A percentile compares a stretch with the other conserved stretches of the same genome.
Evolutionary conservation across 192 early-diverging fungal species (phyloP).

Genomic region (Lunasporangiospora selenospora): DNA sequence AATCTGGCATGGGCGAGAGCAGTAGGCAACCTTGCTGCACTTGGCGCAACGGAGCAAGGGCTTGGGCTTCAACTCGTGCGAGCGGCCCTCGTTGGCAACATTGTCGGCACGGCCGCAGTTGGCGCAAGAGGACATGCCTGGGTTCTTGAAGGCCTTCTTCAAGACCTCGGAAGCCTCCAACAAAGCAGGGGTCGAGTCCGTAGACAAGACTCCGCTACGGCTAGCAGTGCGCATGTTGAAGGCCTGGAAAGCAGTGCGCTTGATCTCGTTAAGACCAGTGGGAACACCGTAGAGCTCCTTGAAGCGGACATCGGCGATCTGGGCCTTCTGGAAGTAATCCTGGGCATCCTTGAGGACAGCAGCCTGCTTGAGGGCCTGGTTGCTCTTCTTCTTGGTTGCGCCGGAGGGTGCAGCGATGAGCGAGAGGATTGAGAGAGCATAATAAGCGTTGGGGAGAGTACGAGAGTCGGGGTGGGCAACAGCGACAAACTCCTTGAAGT

Average conservation of each 20-base stretch:
- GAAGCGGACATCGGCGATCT: constrained; percentile 60
- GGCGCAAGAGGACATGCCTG: constrained; percentile 52
- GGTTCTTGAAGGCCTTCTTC: constrained; percentile 50
- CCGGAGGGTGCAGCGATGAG: constrained; percentile 35
- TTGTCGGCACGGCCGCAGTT: constrained; percentile 53
- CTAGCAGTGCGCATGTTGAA: constrained; percentile 44
- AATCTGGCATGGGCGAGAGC: constrained; percentile 65
- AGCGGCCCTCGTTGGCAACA: constrained; percentile 42
- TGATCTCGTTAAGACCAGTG: constrained; percentile 58
- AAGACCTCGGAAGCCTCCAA: constrained; percentile 33
- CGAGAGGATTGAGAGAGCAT: constrained; percentile 54
- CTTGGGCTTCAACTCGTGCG: constrained; percentile 42
- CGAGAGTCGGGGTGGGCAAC: constrained; percentile 59
- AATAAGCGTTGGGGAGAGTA: constrained; percentile 59
- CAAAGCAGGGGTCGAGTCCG: constrained; percentile 48
- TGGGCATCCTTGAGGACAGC: constrained; percentile 47
- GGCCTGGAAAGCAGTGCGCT: constrained; percentile 50
- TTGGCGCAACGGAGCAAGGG: constrained; percentile 59
- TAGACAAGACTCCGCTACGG: constrained; percentile 16
- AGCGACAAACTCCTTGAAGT: constrained; percentile 58
- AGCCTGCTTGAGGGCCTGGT: constrained; percentile 48
- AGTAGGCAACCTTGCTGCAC: constrained; percentile 63
- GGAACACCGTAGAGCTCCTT: constrained; percentile 57
- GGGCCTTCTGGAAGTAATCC: constrained; percentile 57
- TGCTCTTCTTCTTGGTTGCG: constrained; percentile 49